Evolutionary conservation across 768 basidiomycete genomes (phyloP), one percentile per base, ranked within the genome.

Genomic region (Amanita pseudoporphyria): DNA sequence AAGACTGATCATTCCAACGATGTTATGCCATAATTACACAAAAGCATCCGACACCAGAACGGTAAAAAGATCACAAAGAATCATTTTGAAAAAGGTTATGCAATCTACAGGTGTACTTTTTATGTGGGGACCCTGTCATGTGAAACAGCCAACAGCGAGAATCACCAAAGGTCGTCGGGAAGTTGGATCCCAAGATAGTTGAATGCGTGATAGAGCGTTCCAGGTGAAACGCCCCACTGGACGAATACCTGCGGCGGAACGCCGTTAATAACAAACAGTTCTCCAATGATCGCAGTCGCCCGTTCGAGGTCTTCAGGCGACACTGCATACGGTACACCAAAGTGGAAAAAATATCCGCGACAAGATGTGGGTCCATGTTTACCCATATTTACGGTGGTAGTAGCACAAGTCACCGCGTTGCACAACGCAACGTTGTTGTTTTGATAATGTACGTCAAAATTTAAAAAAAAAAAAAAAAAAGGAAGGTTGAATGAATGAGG

Each of bases 141-240:
- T 16, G 36, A 37, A 16, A 37, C 36, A n/a, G 36, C n/a, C 3
- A 37, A 37, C 18, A 37, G 36, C n/a, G 18, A 37, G 36, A 14
- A 37, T 37, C 36, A 37, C 36, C 36, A 37, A 16, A 37, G n/a
- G n/a, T 37, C 36, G 6, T 37, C 36, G 1, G 36, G 36, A 37
- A 37, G 32, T 22, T 39, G 18, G 30, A 40, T 16, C 19, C 47
- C 47, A 7, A 49, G 47, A 6, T 31, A 28, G 37, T 30, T 40
- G 38, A 49, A 49, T 5, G 47, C 47, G 24, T 49, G 47, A 26
- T 40, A 49, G 9, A 49, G 28, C 16, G 47, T 49, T 31, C 47
- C 47, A 40, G 38, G 47, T 6, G 47, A 49, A 22, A 49, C 38
- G 18, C 47, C 47, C n/a, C 33, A 47, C 35, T 37, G 33, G 14